A percentile compares a stretch with the other conserved stretches of the same genome.
Conservation (phyloP, 2,329 filamentous ascomycete species). For the Ophiostoma piceae region DNA sequence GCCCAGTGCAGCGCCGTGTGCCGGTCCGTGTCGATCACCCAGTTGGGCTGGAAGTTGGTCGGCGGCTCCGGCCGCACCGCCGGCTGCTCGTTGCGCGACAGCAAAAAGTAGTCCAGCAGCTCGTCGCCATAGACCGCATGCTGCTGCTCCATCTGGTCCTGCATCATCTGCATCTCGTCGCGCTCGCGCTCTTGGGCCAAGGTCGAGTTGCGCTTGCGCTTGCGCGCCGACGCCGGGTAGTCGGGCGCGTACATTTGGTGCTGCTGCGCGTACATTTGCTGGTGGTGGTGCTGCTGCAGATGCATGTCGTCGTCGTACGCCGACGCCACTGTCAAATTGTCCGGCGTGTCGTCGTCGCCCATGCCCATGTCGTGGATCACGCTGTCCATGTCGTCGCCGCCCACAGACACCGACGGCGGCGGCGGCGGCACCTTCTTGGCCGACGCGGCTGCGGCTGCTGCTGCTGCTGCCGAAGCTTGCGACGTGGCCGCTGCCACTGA, state of each 20-base stretch:
- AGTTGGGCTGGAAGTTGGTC: slow-evolving; percentile 79
- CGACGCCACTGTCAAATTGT: slow-evolving; percentile 76
- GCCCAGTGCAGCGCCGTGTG: slow-evolving; percentile 97
- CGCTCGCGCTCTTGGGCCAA: slow-evolving; percentile 55
- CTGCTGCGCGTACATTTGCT: slow-evolving; percentile 34
- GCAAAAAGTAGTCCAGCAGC: slow-evolving; percentile 91
- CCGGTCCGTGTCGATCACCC: slow-evolving; percentile 85
- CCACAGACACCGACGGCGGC: slow-evolving; percentile 5
- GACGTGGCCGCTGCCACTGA: slow-evolving; percentile 16
- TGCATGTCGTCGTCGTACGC: slow-evolving; percentile 68
- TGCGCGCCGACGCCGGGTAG: slow-evolving; percentile 57
- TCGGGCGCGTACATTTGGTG: slow-evolving; percentile 43
- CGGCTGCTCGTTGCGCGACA: slow-evolving; percentile 71
- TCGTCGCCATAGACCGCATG: slow-evolving; percentile 90
- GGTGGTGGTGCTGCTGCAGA: slow-evolving; percentile 35
- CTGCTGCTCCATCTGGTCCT: slow-evolving; percentile 68
- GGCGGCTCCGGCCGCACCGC: slow-evolving; percentile 73
- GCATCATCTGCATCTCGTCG: slow-evolving; percentile 48
- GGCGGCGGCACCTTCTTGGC: slow-evolving; percentile 21
- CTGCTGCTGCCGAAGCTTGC: background rate
- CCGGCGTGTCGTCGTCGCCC: slow-evolving; percentile 74
- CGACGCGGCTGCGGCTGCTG: slow-evolving; percentile 35
- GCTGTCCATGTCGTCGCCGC: slow-evolving; percentile 59
- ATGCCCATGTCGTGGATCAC: slow-evolving; percentile 44
- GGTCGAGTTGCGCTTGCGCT: slow-evolving; percentile 61